A percentile compares a stretch with the other conserved stretches of the same genome.
phyloP scores from a whole-genome alignment of 1,284 basidiomycete genomes.

The Trametes versicolor region DNA sequence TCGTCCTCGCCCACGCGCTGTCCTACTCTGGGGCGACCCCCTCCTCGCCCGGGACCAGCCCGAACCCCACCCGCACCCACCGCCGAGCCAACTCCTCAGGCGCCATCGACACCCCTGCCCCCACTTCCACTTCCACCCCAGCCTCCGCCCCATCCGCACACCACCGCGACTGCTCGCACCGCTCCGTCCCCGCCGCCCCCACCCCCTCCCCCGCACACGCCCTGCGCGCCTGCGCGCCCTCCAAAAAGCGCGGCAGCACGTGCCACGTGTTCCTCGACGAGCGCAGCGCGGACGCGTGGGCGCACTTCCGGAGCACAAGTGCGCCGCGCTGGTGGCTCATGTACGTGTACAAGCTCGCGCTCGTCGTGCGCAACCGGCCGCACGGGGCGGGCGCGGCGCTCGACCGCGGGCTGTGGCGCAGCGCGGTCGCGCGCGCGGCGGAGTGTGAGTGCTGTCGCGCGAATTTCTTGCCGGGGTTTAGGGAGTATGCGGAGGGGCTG shows the following conservation, averaged over 20 bases:
- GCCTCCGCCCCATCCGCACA: conserved; percentile 1
- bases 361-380: conserved; percentile 27
- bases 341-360: conserved; percentile 33
- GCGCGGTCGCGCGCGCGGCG: conserved; percentile 26
- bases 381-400: conserved; percentile 20
- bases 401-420: conserved; percentile 24
- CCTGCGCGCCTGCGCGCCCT: conserved; percentile 17
- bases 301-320: conserved; percentile 26
- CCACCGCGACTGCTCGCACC: conserved; percentile 17
- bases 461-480: conserved; percentile 25
- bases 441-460: conserved; percentile 28
- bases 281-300: conserved; percentile 25
- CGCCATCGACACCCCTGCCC: conserved; percentile 3
- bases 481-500: conserved; percentile 27
- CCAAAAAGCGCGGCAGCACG: conserved; percentile 7
- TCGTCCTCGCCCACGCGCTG: conserved; percentile 27
- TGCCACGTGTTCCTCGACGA: conserved; percentile 30
- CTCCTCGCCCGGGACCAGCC: not conserved
- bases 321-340: conserved; percentile 33
- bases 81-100: conserved; percentile 18
- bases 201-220: conserved; percentile 13
- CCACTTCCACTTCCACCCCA: not conserved
- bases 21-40: conserved; percentile 14
- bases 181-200: conserved; percentile 13
- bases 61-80: conserved; percentile 10